Percentiles rank a stretch among this genome's conserved stretches.
phyloP scores from a whole-genome alignment of 768 basidiomycete species.

The Tricholoma terreum region DNA sequence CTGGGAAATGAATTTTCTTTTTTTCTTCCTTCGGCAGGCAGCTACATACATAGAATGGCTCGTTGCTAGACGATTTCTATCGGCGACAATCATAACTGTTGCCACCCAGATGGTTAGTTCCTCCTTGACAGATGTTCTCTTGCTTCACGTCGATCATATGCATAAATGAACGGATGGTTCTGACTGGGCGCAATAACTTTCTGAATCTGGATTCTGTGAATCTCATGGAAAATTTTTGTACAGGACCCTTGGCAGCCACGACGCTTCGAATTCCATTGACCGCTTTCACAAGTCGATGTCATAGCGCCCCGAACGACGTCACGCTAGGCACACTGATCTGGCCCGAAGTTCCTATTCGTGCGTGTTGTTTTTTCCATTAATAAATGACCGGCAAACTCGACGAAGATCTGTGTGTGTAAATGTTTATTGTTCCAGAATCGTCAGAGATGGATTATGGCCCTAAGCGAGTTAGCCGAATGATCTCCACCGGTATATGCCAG shows the following conservation, averaged over 20 bases:
- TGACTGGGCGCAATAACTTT: background rate
- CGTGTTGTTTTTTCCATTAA: background rate
- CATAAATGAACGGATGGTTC: background rate
- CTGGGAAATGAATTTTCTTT: background rate
- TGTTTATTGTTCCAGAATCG: background rate
- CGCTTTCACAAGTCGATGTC: background rate
- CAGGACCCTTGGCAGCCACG: background rate
- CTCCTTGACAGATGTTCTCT: constrained; percentile 6
- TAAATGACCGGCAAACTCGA: background rate
- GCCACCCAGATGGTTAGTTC: background rate
- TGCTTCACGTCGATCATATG: background rate
- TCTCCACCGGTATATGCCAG: no score
- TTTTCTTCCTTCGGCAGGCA: background rate
- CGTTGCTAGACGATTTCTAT: background rate
- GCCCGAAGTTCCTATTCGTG: background rate
- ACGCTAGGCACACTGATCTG: background rate
- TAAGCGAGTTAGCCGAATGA: no score
- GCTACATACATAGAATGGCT: background rate
- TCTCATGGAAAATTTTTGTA: background rate
- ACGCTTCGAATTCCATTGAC: background rate
- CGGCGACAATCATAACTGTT: constrained; percentile 6
- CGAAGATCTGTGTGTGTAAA: background rate
- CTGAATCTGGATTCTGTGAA: background rate
- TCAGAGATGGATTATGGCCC: no score
- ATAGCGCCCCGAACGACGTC: background rate